Conservation (phyloP, 2,329 filamentous ascomycete species). For the Neonectria sp. region DNA sequence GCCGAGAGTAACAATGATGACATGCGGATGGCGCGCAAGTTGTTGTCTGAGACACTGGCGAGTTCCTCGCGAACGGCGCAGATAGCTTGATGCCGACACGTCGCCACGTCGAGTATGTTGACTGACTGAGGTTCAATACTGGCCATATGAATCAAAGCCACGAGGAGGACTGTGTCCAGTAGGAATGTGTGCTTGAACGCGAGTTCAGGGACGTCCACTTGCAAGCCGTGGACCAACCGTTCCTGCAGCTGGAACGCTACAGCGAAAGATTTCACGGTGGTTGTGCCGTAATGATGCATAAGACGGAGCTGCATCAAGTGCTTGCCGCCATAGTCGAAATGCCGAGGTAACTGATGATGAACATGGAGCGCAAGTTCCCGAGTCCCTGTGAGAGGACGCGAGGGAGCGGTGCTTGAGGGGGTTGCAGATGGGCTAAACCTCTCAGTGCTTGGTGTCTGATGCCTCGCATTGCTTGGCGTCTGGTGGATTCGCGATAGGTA, state of each 20-base stretch:
- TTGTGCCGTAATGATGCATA: slow-evolving; percentile 13
- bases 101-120: not conserved
- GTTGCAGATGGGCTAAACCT: no score
- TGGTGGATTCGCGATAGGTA: slow-evolving; percentile 2
- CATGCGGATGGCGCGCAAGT: slow-evolving; percentile 1
- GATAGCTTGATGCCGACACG: slow-evolving; percentile 9
- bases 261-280: slow-evolving; percentile 7
- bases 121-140: not conserved
- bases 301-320: slow-evolving; percentile 12
- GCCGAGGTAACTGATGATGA: not conserved
- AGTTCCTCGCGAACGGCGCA: slow-evolving; percentile 8
- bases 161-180: slow-evolving; percentile 10
- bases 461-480: not conserved
- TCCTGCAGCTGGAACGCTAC: slow-evolving; percentile 1
- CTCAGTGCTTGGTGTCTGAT: not conserved
- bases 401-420: no score
- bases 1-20: slow-evolving; percentile 5
- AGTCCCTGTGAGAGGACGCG: no score
- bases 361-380: no score
- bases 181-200: slow-evolving; percentile 14
- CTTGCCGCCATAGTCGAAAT: slow-evolving; percentile 12
- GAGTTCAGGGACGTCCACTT: slow-evolving; percentile 9
- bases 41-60: slow-evolving; percentile 4
- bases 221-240: not conserved
- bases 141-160: slow-evolving; percentile 11